Evolutionary conservation across 768 basidiomycete species (phyloP), one percentile per base, ranked within the genome.

Genomic region (Boletus huronensis): DNA sequence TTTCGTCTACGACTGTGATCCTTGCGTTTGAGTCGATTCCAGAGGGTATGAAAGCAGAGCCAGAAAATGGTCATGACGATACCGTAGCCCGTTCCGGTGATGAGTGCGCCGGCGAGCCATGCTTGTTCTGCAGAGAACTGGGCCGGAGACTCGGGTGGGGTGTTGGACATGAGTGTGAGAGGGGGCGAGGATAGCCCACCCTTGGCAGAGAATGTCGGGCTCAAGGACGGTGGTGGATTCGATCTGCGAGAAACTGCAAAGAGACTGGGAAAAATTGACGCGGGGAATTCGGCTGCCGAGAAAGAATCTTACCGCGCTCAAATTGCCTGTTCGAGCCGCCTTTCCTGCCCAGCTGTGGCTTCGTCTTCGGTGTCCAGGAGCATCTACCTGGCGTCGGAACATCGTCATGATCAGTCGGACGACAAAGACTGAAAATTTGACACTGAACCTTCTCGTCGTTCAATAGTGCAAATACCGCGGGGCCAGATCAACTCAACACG

Each of bases 11-110:
- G 45, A 26, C 48, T 58, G 3, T 57, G n/a, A 17, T 60, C 55
- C 43, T 32, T 64, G 48, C 17, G 52, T 45, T 58, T 61, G 38
- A 60, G 40, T 23, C 58, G 63, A 32, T 34, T 16, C 60, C 60
- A 58, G 3, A 70, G 64, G 17, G 58, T 6, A 16, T 44, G 54
- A 31, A 58, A 39, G 42, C 64, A 71, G 44, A 70, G 58, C 54
- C 58, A 64, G 42, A 44, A 63, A 16, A 70, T 61, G 25, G 65
- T 50, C 11, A 47, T 1, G 46, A 71, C 68, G 9, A 70, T 32
- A 6, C 68, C 68, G 34, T 70, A 70, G 41, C 60, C 70, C 1
- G 53, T 39, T 3, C 60, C 65, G 4, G 70, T 66, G 29, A 71
- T 29, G 19, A 70, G 53, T 11, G 61, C 55, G 9, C 68, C 70